Conservation (phyloP, 2,329 filamentous ascomycete species). For the Pseudogymnoascus sp. region DNA sequence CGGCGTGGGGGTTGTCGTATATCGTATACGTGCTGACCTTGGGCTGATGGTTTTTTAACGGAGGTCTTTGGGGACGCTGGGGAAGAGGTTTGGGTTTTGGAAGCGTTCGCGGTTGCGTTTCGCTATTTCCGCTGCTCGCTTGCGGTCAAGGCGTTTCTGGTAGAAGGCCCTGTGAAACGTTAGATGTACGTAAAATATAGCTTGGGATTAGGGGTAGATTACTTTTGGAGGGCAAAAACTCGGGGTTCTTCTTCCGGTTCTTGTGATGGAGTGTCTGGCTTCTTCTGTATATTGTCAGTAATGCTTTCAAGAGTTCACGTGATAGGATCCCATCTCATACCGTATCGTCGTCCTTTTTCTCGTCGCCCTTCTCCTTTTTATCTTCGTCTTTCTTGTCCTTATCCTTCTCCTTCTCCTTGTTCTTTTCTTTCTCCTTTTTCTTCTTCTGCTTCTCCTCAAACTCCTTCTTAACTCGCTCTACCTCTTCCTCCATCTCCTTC, state of each 20-base stretch:
- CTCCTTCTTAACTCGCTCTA: slow-evolving; percentile 56
- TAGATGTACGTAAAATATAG: slow-evolving; percentile 9
- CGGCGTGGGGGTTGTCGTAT: not conserved
- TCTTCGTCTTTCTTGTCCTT: slow-evolving; percentile 41
- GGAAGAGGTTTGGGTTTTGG: slow-evolving; percentile 71
- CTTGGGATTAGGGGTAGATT: slow-evolving; percentile 15
- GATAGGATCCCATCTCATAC: slow-evolving; percentile 26
- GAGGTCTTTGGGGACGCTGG: slow-evolving; percentile 65
- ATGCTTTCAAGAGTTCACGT: slow-evolving; percentile 15
- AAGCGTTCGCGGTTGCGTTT: slow-evolving; percentile 75
- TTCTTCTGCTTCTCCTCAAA: slow-evolving; percentile 72
- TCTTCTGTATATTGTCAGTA: slow-evolving; percentile 18
- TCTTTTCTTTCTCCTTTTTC: slow-evolving; percentile 60
- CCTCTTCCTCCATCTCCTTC: slow-evolving; percentile 56
- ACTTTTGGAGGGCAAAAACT: slow-evolving; percentile 80
- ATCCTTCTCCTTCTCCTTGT: slow-evolving; percentile 44
- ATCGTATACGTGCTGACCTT: not conserved
- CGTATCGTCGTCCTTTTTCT: slow-evolving; percentile 35
- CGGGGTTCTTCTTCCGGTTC: slow-evolving; percentile 59
- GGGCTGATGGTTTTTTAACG: slow-evolving; percentile 17
- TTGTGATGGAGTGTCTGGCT: slow-evolving; percentile 11
- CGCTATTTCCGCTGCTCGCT: slow-evolving; percentile 68
- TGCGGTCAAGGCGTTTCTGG: slow-evolving; percentile 72
- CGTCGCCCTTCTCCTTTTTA: slow-evolving; percentile 31
- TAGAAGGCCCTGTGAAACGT: slow-evolving; percentile 63